Percentiles rank a stretch among this genome's conserved stretches.
phyloP scores from a whole-genome alignment of 306 rosid genomes.

The Delonix regia region DNA sequence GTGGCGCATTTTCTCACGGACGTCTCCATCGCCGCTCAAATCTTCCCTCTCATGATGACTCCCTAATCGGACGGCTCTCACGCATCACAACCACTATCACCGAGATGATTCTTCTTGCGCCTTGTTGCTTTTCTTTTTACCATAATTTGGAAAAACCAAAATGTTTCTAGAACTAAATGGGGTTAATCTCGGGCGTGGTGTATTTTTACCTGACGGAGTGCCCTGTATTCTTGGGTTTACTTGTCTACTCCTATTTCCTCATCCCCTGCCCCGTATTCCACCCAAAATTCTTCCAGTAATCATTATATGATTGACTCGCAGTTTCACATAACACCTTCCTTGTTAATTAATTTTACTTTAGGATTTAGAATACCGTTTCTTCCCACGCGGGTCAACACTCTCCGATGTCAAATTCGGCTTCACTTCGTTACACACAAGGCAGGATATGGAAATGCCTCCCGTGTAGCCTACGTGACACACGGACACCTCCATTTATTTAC shows the following conservation, averaged over 20 bases:
- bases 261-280: slow-evolving; percentile 53
- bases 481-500: slow-evolving; percentile 23
- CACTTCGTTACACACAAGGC: slow-evolving; percentile 26
- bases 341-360: slow-evolving; percentile 19
- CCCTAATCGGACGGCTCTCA: slow-evolving; percentile 26
- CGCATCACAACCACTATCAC: background rate
- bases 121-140: background rate
- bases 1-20: slow-evolving; percentile 11
- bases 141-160: slow-evolving; percentile 26
- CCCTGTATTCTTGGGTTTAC: slow-evolving; percentile 26
- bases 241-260: background rate
- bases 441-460: slow-evolving; percentile 14
- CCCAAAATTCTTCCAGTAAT: slow-evolving; percentile 50
- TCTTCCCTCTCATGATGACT: background rate
- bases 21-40: slow-evolving; percentile 10
- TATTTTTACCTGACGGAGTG: slow-evolving; percentile 10
- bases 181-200: slow-evolving; percentile 37
- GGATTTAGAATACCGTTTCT: background rate
- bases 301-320: slow-evolving; percentile 60
- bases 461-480: slow-evolving; percentile 27
- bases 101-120: background rate
- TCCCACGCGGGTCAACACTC: slow-evolving; percentile 58
- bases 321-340: slow-evolving; percentile 2
- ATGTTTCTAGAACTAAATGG: background rate
- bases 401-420: slow-evolving; percentile 40